Evolutionary conservation across 192 early-diverging fungal species (phyloP).

Genomic region (Dissophora ornata): DNA sequence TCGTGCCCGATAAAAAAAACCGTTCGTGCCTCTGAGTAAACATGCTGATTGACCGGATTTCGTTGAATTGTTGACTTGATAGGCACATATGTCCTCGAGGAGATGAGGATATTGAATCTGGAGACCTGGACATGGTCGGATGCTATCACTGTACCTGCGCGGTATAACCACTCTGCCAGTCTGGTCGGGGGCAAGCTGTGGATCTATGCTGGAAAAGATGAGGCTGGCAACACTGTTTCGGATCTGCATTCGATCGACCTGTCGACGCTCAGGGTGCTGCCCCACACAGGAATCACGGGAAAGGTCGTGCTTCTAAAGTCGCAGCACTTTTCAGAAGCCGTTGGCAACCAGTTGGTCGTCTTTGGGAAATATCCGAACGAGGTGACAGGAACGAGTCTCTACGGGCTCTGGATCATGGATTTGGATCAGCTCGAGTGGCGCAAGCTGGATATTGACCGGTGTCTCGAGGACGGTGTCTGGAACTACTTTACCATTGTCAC

Average conservation of each 20-base stretch:
- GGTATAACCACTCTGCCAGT: constrained; percentile 67
- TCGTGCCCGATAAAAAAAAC: neutral
- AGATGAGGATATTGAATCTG: constrained; percentile 68
- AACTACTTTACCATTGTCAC: constrained; percentile 67
- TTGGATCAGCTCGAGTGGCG: constrained; percentile 68
- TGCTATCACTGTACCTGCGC: constrained; percentile 57
- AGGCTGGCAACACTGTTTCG: constrained; percentile 59
- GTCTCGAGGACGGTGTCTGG: constrained; percentile 65
- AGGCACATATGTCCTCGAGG: constrained; percentile 64
- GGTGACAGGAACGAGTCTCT: constrained; percentile 34
- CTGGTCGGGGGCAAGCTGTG: constrained; percentile 66
- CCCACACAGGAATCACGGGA: constrained; percentile 52
- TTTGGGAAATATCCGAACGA: constrained; percentile 62
- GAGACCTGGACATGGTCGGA: constrained; percentile 66
- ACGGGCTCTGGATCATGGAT: constrained; percentile 70
- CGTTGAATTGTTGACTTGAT: no score
- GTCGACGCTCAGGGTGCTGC: constrained; percentile 46
- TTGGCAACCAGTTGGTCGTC: constrained; percentile 63
- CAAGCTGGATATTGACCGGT: constrained; percentile 59
- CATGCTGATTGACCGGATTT: no score
- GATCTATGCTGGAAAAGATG: constrained; percentile 70
- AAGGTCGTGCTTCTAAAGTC: constrained; percentile 65
- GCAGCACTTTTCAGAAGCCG: constrained; percentile 70
- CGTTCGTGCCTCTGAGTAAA: no score
- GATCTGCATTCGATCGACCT: constrained; percentile 69